These are phyloP conservation scores for Microcos paniculata DNA, from an alignment of 345 rosid genomes.

Conservation along the genomic window DNA sequence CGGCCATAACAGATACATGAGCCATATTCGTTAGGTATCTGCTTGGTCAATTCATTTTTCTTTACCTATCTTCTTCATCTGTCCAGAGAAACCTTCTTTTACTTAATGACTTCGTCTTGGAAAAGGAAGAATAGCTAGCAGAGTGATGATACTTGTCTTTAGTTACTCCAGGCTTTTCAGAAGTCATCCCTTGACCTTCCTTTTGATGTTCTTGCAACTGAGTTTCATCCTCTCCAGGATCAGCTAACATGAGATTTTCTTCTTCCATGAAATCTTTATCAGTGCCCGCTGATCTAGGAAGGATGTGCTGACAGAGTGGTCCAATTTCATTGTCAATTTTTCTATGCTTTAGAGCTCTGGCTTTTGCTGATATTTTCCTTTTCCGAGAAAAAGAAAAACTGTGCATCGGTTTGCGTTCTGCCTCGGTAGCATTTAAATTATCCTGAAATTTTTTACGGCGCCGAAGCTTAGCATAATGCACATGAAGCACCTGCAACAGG, in stretches of 20 bases:
- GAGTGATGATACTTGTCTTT: slow-evolving; percentile 39
- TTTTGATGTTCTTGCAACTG: slow-evolving; percentile 30
- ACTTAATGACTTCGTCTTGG: slow-evolving; percentile 45
- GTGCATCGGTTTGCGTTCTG: slow-evolving; percentile 20
- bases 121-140: slow-evolving; percentile 32
- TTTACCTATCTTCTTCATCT: slow-evolving; percentile 78
- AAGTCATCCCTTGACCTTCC: slow-evolving; percentile 30
- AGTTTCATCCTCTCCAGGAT: slow-evolving; percentile 32
- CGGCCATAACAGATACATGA: not conserved
- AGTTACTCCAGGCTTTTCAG: slow-evolving; percentile 35
- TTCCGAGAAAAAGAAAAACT: slow-evolving; percentile 41
- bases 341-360: slow-evolving; percentile 32
- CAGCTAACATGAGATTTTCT: slow-evolving; percentile 20
- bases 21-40: too few species aligned
- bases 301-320: slow-evolving; percentile 18
- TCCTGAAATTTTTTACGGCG: slow-evolving; percentile 34
- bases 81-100: slow-evolving; percentile 70
- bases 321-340: slow-evolving; percentile 36
- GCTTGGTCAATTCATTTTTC: not conserved
- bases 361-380: slow-evolving; percentile 46
- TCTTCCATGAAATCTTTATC: slow-evolving; percentile 27
- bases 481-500: slow-evolving; percentile 69
- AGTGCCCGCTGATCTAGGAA: slow-evolving; percentile 16
- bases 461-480: slow-evolving; percentile 52
- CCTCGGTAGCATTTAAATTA: slow-evolving; percentile 28